Conservation (phyloP, 805 yeast genomes). For the Kodamaea fukazawae region DNA sequence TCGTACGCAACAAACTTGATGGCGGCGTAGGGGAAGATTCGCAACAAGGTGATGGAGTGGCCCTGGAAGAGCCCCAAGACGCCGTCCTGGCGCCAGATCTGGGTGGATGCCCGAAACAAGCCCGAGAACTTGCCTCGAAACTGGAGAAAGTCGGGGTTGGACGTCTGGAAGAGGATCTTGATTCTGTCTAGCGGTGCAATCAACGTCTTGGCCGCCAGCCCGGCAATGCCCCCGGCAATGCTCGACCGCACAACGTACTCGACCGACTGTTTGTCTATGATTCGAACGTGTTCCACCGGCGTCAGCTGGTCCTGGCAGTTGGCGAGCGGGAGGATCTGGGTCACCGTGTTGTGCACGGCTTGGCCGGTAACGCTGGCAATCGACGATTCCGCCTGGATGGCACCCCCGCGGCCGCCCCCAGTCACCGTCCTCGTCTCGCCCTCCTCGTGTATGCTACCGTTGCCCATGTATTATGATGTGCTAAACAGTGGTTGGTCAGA, state of each 20-base stretch:
- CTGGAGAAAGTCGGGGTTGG: constrained; percentile 81
- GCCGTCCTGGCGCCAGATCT: constrained; percentile 71
- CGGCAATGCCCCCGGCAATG: constrained; percentile 92
- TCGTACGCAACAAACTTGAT: constrained; percentile 95
- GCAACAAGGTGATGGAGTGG: constrained; percentile 85
- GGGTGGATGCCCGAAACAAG: constrained; percentile 63
- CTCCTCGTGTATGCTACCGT: too few relatives aligned
- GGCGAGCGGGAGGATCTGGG: constrained; percentile 6
- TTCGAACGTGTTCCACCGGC: constrained; percentile 25
- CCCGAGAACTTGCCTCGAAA: constrained; percentile 82
- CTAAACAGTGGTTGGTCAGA: too few relatives aligned
- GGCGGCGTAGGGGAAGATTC: constrained; percentile 97
- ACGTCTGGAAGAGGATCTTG: constrained; percentile 91
- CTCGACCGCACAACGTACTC: constrained; percentile 85
- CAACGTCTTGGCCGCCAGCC: constrained; percentile 91
- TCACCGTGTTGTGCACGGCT: background rate
- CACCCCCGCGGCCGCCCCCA: too few relatives aligned
- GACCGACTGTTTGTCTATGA: constrained; percentile 64
- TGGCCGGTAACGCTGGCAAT: background rate
- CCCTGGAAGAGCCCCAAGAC: constrained; percentile 85
- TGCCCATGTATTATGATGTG: too few relatives aligned
- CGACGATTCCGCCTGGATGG: background rate
- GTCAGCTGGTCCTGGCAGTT: constrained; percentile 29
- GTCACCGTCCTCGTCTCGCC: too few relatives aligned
- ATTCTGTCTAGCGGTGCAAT: constrained; percentile 96